These are phyloP conservation scores for Aegilops bicornis DNA, from an alignment of 176 grass and related monocot genomes.

Conservation along the genomic window DNA sequence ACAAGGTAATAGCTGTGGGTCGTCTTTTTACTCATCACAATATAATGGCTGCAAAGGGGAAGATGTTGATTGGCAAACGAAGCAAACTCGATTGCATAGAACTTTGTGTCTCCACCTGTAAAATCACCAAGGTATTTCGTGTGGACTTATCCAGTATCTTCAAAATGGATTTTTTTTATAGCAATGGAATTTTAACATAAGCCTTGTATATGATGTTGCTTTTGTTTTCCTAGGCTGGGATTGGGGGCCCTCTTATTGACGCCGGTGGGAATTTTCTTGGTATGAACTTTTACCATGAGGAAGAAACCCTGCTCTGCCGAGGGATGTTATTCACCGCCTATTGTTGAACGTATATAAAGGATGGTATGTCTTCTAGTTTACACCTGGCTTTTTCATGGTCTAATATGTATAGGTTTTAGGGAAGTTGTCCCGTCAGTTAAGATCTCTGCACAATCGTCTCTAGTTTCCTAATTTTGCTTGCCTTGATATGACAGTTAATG, in stretches of 20 bases:
- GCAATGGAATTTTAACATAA: background rate
- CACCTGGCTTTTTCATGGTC: background rate
- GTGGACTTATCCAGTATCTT: background rate
- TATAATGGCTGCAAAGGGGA: background rate
- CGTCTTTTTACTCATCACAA: background rate
- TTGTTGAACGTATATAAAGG: background rate
- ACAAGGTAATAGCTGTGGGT: background rate
- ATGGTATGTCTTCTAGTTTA: background rate
- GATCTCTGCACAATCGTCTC: background rate
- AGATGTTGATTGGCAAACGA: background rate
- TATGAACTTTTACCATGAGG: background rate
- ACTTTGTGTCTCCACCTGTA: background rate
- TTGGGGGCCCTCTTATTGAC: constrained; percentile 1
- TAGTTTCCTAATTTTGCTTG: background rate
- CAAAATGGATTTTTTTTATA: background rate
- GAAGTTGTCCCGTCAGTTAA: background rate
- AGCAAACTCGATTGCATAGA: background rate
- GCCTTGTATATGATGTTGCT: background rate
- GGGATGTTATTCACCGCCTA: background rate
- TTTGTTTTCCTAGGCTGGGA: background rate
- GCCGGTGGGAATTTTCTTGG: background rate
- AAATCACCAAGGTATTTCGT: constrained; percentile 3
- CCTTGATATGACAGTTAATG: background rate
- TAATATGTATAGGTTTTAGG: background rate
- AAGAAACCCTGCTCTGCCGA: background rate